phyloP scores from a whole-genome alignment of 1,139 yeast species.

The Debaryomyces fabryi region DNA sequence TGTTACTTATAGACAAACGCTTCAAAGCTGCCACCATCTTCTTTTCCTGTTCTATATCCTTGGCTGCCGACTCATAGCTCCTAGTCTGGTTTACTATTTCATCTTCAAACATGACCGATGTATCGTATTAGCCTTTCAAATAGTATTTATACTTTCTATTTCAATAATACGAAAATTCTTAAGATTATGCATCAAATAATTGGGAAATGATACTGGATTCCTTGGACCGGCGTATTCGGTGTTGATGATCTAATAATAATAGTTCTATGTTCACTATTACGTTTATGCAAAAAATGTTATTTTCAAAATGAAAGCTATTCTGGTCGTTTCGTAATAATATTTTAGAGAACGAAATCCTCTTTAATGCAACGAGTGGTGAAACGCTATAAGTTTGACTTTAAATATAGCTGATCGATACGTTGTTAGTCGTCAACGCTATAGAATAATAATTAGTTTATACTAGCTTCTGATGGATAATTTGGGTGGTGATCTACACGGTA shows the following conservation, averaged over 20 bases:
- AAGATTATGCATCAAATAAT: slow-evolving; percentile 2
- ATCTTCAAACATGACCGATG: neutral
- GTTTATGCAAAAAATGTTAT: neutral
- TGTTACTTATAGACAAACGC: slow-evolving; percentile 56
- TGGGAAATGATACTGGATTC: neutral
- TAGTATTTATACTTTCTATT: neutral
- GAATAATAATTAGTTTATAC: neutral
- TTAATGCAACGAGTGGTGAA: neutral
- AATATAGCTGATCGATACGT: neutral
- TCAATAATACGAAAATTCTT: neutral
- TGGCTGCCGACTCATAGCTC: slow-evolving; percentile 45
- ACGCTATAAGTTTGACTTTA: neutral
- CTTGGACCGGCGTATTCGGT: neutral
- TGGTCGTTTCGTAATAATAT: neutral
- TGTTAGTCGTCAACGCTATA: neutral
- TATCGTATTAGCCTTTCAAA: neutral
- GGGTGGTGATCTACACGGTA: slow-evolving; percentile 8
- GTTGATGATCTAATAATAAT: neutral
- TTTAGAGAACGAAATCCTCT: neutral
- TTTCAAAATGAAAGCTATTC: neutral
- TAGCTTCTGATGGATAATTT: neutral
- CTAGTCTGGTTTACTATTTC: slow-evolving; percentile 7
- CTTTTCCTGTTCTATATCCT: slow-evolving; percentile 57
- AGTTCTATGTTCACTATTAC: neutral
- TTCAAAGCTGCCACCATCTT: slow-evolving; percentile 61